Evolutionary conservation across 768 basidiomycete species (phyloP).

Genomic region (Rhodotorula paludigena): DNA sequence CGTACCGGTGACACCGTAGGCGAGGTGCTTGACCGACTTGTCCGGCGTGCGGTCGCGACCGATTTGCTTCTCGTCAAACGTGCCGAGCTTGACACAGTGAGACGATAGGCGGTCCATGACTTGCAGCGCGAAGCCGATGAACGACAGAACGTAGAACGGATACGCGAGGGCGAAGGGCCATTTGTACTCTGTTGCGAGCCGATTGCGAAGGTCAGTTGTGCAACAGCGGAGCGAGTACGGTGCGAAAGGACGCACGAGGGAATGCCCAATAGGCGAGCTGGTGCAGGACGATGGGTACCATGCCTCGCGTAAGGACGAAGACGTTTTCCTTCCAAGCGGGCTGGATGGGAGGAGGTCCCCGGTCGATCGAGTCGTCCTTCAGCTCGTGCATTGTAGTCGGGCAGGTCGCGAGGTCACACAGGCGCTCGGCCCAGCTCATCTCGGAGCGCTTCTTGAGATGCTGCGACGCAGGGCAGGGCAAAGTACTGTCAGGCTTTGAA

Average conservation of each 20-base stretch:
- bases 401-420: conserved; percentile 30
- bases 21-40: conserved; percentile 28
- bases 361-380: conserved; percentile 22
- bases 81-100: conserved; percentile 23
- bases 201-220: too few species aligned
- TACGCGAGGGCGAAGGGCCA: conserved; percentile 22
- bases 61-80: conserved; percentile 30
- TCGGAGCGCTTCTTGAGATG: conserved; percentile 23
- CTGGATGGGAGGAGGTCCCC: conserved; percentile 13
- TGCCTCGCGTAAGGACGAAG: conserved; percentile 16
- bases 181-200: background rate
- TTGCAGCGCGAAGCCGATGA: conserved; percentile 18
- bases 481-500: background rate
- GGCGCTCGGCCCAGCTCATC: conserved; percentile 22
- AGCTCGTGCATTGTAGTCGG: conserved; percentile 23
- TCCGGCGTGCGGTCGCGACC: conserved; percentile 32
- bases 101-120: background rate
- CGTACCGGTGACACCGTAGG: conserved; percentile 13
- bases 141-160: conserved; percentile 18
- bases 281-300: conserved; percentile 15
- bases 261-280: background rate
- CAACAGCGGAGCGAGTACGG: too few species aligned
- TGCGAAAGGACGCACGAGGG: conserved; percentile 16
- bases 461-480: background rate
- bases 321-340: conserved; percentile 14